Evolutionary conservation across 2,329 filamentous ascomycete species (phyloP).

Genomic region (Sporothrix brasiliensis): DNA sequence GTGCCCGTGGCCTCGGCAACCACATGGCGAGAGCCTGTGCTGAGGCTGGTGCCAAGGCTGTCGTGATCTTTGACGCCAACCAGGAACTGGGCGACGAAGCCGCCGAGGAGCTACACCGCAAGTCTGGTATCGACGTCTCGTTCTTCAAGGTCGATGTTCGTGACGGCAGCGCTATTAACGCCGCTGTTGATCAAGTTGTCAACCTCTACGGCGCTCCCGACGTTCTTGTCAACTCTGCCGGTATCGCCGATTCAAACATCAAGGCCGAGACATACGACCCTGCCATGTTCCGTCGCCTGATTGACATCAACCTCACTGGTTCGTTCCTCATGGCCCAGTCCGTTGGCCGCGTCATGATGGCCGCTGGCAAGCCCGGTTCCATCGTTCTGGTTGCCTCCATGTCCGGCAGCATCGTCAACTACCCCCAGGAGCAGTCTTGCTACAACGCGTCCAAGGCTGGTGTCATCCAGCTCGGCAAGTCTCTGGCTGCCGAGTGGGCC

Average conservation of each 20-base stretch:
- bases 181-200: slow-evolving; percentile 67
- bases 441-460: slow-evolving; percentile 86
- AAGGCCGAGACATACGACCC: slow-evolving; percentile 76
- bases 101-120: slow-evolving; percentile 68
- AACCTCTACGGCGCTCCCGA: slow-evolving; percentile 70
- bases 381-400: slow-evolving; percentile 79
- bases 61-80: slow-evolving; percentile 77
- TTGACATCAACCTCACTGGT: slow-evolving; percentile 81
- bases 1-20: slow-evolving; percentile 75
- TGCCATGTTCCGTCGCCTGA: slow-evolving; percentile 74
- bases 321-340: slow-evolving; percentile 76
- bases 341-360: slow-evolving; percentile 73
- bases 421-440: slow-evolving; percentile 78
- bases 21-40: slow-evolving; percentile 77
- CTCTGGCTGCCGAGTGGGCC: slow-evolving; percentile 81
- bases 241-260: slow-evolving; percentile 83
- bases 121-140: slow-evolving; percentile 71
- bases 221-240: slow-evolving; percentile 77
- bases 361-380: slow-evolving; percentile 68
- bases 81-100: slow-evolving; percentile 72
- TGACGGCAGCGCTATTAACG: slow-evolving; percentile 69
- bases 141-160: slow-evolving; percentile 82
- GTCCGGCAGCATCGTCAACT: slow-evolving; percentile 84
- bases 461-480: slow-evolving; percentile 77
- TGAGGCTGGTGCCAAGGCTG: slow-evolving; percentile 72